Conservation (phyloP, 805 yeast species). For the Yamadazyma paraphyllophila region DNA sequence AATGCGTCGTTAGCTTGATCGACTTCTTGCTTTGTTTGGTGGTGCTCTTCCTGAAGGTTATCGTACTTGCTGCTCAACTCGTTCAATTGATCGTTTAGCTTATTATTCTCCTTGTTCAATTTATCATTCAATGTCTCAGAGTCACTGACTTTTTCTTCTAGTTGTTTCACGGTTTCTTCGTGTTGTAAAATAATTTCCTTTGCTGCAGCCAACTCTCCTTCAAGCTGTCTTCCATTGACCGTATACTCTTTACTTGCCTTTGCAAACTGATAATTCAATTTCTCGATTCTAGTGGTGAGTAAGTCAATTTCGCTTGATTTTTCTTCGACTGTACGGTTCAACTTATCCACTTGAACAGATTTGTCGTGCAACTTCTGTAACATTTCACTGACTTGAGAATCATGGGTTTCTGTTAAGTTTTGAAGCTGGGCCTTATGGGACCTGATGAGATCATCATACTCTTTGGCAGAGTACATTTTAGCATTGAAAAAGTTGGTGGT, state of each 20-base stretch:
- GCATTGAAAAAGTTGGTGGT: constrained; percentile 8
- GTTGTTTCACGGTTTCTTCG: neutral
- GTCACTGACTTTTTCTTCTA: neutral
- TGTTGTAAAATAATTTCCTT: neutral
- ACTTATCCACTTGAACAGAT: neutral
- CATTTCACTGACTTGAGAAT: neutral
- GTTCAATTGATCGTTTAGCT: constrained; percentile 8
- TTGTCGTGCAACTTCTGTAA: neutral
- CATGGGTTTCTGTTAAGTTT: constrained; percentile 1
- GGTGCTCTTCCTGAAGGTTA: constrained; percentile 1
- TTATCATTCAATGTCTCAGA: constrained; percentile 2
- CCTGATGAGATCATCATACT: constrained; percentile 4
- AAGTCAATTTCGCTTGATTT: neutral
- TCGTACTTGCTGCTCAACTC: constrained; percentile 3
- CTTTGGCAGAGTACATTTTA: constrained; percentile 8
- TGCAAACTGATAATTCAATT: constrained; percentile 7
- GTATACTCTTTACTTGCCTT: constrained; percentile 3
- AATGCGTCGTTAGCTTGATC: neutral
- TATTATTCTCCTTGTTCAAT: constrained; percentile 10
- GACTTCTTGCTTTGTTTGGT: neutral
- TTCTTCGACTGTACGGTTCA: neutral
- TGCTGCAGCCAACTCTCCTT: neutral
- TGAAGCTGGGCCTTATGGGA: neutral
- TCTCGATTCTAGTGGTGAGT: constrained; percentile 1
- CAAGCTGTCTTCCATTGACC: neutral